Base-by-base conservation (phyloP, 2,329 filamentous ascomycete species). In the Apiospora marii region DNA sequence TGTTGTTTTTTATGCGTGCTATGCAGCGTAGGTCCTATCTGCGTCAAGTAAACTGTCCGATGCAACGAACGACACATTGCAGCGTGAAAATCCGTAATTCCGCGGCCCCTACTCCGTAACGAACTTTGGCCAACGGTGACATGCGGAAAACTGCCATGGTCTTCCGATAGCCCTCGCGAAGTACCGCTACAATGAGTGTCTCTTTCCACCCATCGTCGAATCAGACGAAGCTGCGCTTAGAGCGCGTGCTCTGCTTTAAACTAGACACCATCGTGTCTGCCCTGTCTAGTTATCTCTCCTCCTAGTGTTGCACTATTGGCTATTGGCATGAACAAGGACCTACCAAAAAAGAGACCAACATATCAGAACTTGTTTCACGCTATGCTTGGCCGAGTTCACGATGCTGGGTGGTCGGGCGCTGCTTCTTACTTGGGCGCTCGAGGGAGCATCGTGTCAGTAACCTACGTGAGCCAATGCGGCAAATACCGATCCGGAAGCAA, bases 381-480 rank as follows among this genome's bases (percentile, higher is more conserved):
- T 64, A 41, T 24, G 58, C 58, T 64, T 6, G 58, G 19, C 58
- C 58, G 41, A 64, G 58, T 64, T 64, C 58, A 41, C 58, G 58
- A 64, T 64, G 34, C 58, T 64, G 22, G 34, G 19, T 34, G 6
- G 34, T 22, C 19, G 58, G 34, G 58, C 10, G 58, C 19, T 64
- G 22, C 58, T 64, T 37, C 58, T 64, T 14, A 41, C 58, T 64
- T 64, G 58, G 58, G 58, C 34, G n/a, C 19, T 41, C 58, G 22
- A 16, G 7, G 51, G 30, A n/a, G 22, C 53, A 61, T 61, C 30
- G 53, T 61, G 30, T 37, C 53, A 61, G 22, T 61, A 37, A 34
- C 53, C 53, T 64, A 64, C 58, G 58, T 41, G 58, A 64, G 30
- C 58, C 58, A 64, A 41, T 64, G 58, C 58, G 58, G 58, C 22